Conservation (phyloP, 1,284 basidiomycete genomes). For the Inonotus obliquus region DNA sequence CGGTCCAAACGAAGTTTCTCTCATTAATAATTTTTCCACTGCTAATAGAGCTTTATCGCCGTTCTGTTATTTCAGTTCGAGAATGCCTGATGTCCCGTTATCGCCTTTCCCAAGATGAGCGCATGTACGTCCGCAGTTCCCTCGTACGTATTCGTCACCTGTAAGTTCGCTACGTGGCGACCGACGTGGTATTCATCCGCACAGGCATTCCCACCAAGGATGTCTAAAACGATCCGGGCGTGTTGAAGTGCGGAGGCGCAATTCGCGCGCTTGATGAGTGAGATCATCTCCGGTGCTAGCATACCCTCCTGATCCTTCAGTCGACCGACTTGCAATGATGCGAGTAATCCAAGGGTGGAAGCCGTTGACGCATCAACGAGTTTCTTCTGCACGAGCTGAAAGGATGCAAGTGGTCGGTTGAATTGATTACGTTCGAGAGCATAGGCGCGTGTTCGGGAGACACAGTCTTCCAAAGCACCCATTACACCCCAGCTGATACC, state of each 20-base stretch:
- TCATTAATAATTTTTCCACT: too few relatives aligned
- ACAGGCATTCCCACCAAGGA: conserved; percentile 88
- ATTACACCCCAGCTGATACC: conserved; percentile 95
- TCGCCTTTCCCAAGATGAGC: conserved; percentile 87
- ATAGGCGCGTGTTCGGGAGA: conserved; percentile 76
- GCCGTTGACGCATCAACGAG: conserved; percentile 90
- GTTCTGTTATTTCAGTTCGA: conserved; percentile 41
- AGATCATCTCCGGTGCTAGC: conserved; percentile 90
- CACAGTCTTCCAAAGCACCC: conserved; percentile 92
- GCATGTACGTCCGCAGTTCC: conserved; percentile 77
- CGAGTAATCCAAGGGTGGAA: conserved; percentile 76
- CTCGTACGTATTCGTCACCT: conserved; percentile 92
- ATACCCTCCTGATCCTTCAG: conserved; percentile 75
- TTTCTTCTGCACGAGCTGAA: conserved; percentile 97
- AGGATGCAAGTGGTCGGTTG: conserved; percentile 83
- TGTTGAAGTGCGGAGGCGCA: conserved; percentile 90
- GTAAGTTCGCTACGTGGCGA: conserved; percentile 86
- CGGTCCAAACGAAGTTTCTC: too few relatives aligned
- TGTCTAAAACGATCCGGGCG: conserved; percentile 75
- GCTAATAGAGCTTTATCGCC: neutral
- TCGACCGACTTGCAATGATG: conserved; percentile 80
- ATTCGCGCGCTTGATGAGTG: conserved; percentile 93
- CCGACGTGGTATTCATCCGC: conserved; percentile 91
- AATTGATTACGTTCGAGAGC: conserved; percentile 91
- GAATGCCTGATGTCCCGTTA: conserved; percentile 85